phyloP scores from a whole-genome alignment of 805 yeast species.

The Teunomyces cretensis region DNA sequence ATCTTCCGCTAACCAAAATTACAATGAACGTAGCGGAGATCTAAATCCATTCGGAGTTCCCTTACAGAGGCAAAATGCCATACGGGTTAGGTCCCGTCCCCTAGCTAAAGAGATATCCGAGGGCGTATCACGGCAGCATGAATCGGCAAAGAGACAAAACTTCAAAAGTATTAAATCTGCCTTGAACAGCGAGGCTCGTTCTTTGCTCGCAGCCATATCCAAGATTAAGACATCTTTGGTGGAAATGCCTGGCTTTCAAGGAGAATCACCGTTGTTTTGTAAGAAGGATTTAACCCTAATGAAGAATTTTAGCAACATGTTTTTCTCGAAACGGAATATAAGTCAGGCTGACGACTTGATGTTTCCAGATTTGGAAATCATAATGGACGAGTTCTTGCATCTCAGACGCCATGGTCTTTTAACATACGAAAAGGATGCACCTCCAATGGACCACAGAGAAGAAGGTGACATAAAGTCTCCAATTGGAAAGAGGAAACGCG shows the following conservation, averaged over 20 bases:
- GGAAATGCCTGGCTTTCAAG: slow-evolving; percentile 1
- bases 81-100: slow-evolving; percentile 13
- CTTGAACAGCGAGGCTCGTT: slow-evolving; percentile 12
- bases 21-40: not conserved
- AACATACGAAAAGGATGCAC: not conserved
- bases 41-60: slow-evolving; percentile 18
- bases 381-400: slow-evolving; percentile 8
- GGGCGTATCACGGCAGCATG: not conserved
- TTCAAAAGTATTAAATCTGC: slow-evolving; percentile 1
- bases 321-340: slow-evolving; percentile 1
- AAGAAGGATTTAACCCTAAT: not conserved
- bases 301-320: not conserved
- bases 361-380: slow-evolving; percentile 5
- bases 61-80: slow-evolving; percentile 34
- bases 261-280: slow-evolving; percentile 5
- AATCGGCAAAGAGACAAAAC: slow-evolving; percentile 1
- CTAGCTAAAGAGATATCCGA: not conserved
- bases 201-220: slow-evolving; percentile 10
- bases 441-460: not conserved
- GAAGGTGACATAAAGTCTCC: not conserved
- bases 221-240: not conserved
- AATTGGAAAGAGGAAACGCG: not conserved
- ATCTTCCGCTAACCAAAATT: slow-evolving; percentile 28
- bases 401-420: slow-evolving; percentile 1
- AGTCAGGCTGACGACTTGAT: not conserved